Percentiles rank a stretch among this genome's conserved stretches.
Evolutionary conservation across 1,284 basidiomycete species (phyloP).

Genomic region (Marasmius fiardii): DNA sequence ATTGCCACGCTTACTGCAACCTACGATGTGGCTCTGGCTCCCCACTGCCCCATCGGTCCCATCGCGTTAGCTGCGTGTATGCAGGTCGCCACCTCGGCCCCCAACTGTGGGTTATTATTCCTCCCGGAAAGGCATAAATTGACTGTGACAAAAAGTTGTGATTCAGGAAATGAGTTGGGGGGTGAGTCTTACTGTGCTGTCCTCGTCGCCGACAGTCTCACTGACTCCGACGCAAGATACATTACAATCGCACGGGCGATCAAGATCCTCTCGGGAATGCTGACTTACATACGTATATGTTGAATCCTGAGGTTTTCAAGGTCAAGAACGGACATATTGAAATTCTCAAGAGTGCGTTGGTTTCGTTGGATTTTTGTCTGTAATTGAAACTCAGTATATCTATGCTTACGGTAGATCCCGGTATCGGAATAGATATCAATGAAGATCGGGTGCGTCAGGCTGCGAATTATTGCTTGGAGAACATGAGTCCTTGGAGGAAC

Average conservation of each 20-base stretch:
- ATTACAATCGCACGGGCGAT: constrained; percentile 55
- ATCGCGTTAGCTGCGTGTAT: constrained; percentile 73
- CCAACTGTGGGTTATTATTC: constrained; percentile 43
- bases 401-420: constrained; percentile 39
- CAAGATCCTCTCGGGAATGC: constrained; percentile 33
- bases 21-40: constrained; percentile 62
- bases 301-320: constrained; percentile 54
- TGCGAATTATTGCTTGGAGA: constrained; percentile 37
- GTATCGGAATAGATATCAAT: constrained; percentile 69
- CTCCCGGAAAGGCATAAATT: background rate
- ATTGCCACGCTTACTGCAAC: constrained; percentile 71
- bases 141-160: constrained; percentile 36
- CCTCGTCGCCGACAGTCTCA: background rate
- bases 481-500: constrained; percentile 54
- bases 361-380: too few relatives aligned
- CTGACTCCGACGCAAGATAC: constrained; percentile 44
- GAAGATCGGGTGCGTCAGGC: constrained; percentile 59
- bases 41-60: constrained; percentile 65
- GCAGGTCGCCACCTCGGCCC: constrained; percentile 50
- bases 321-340: constrained; percentile 61
- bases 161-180: constrained; percentile 71
- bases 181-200: constrained; percentile 25
- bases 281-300: constrained; percentile 68
- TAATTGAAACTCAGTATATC: too few relatives aligned
- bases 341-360: constrained; percentile 44